Base-by-base conservation (phyloP, 2,329 filamentous ascomycete species). In the Bipolaris sorokiniana region DNA sequence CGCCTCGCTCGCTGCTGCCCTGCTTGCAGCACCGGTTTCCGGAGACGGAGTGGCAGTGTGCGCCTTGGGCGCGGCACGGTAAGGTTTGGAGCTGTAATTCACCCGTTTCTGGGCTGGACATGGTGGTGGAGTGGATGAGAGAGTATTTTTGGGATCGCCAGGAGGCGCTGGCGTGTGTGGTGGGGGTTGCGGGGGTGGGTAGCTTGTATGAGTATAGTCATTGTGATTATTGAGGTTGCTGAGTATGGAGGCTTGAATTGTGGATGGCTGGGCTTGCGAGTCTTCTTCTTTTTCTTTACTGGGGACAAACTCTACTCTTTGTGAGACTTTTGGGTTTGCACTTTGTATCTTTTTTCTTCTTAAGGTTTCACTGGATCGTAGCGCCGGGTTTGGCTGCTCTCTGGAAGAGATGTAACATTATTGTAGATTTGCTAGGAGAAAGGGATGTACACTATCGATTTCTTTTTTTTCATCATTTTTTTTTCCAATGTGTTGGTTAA, bases 101-200 rank as follows among this genome's bases (percentile, higher is more conserved):
- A 1, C 65, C 71, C 1, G 48, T 74, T 11, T 66, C 70, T 1
- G 71, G 67, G 0, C 67, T 75, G 10, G 69, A 76, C 13, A 75
- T 76, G 72, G 60, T 72, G 7, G 60, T 69, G 0, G 62, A 68
- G 1, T 76, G 67, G 66, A 71, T 76, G 68, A 66, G 71, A 20
- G 70, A 76, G 58, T 76, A 73, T 54, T 76, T 74, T 50, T 76
- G 74, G 74, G 74, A 76, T 50, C 66, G 74, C 13, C 63, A 52
- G 2, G 69, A 71, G 41, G 70, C 68, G 1, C 66, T 74, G 2
- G 70, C 74, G 28, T 73, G 58, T 51, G 72, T 63, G 3, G 44
- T 76, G 45, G 55, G 56, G 3, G 67, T 67, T 3, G 71, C 69
- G 10, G 74, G 74, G 2, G 61, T 75, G 7, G 59, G 65, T 28